Percentiles rank a stretch among this genome's conserved stretches.
Evolutionary conservation across 352 stramenopile genomes (phyloP).

Genomic region (Pythium rishiriense): DNA sequence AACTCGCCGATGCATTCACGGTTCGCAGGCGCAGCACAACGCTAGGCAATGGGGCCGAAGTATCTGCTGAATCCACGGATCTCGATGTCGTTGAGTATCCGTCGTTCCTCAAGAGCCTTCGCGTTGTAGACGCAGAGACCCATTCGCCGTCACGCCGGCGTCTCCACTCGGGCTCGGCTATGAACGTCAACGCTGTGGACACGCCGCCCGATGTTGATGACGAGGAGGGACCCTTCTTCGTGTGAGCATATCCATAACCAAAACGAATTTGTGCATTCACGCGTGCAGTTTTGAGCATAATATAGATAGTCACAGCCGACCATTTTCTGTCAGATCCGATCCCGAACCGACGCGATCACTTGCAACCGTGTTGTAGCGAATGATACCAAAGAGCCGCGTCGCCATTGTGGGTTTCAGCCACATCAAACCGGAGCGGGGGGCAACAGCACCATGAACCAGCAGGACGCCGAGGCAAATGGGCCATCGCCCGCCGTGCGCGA

Average conservation of each 20-base stretch:
- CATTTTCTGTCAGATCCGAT: constrained; percentile 14
- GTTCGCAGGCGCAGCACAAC: constrained; percentile 21
- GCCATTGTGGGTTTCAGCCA: constrained; percentile 7
- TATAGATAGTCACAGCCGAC: not conserved
- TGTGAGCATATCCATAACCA: not conserved
- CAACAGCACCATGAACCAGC: constrained; percentile 29
- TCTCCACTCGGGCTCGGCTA: constrained; percentile 19
- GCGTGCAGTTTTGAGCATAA: constrained; percentile 21
- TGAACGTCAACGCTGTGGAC: not conserved
- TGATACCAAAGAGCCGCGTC: not conserved
- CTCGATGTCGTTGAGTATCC: constrained; percentile 56
- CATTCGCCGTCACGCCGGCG: constrained; percentile 27
- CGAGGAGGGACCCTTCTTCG: constrained; percentile 22
- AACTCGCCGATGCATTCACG: constrained; percentile 63
- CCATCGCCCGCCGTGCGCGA: not conserved
- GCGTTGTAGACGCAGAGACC: constrained; percentile 55
- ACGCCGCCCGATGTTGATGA: constrained; percentile 12
- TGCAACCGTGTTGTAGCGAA: not conserved
- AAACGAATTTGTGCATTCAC: not conserved
- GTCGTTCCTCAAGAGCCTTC: constrained; percentile 68
- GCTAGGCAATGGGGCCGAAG: not conserved
- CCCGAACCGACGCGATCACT: constrained; percentile 20
- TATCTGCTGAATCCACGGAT: not conserved
- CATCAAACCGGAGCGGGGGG: no score
- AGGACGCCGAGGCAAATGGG: constrained; percentile 14